Percentiles rank a stretch among this genome's conserved stretches.
phyloP scores from a whole-genome alignment of 1,139 yeast species.

The Suhomyces choctaworum region DNA sequence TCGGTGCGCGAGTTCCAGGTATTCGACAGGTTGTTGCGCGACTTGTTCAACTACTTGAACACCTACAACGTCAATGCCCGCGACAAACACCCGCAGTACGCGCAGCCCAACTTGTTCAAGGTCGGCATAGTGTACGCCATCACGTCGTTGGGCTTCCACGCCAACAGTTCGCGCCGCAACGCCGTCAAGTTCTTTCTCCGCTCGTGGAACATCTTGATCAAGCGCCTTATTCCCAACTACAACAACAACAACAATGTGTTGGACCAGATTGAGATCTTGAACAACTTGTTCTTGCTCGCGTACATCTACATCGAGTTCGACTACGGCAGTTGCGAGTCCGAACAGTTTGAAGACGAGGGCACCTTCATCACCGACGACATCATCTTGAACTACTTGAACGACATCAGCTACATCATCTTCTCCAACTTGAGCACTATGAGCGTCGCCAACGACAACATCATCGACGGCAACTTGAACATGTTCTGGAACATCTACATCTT shows the following conservation, averaged over 20 bases:
- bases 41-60: slow-evolving; percentile 30
- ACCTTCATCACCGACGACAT: slow-evolving; percentile 22
- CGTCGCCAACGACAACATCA: slow-evolving; percentile 21
- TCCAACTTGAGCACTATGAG: slow-evolving; percentile 18
- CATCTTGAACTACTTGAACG: slow-evolving; percentile 48
- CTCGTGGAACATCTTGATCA: slow-evolving; percentile 47
- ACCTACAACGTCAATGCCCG: slow-evolving; percentile 15
- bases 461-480: slow-evolving; percentile 26
- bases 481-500: slow-evolving; percentile 49
- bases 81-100: slow-evolving; percentile 2
- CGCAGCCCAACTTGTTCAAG: slow-evolving; percentile 17
- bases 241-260: slow-evolving; percentile 26
- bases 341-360: slow-evolving; percentile 14
- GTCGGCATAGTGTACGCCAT: slow-evolving; percentile 21
- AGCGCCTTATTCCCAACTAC: slow-evolving; percentile 45
- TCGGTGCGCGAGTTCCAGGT: slow-evolving; percentile 19
- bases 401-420: slow-evolving; percentile 29
- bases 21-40: slow-evolving; percentile 27
- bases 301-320: slow-evolving; percentile 33
- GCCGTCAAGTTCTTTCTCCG: slow-evolving; percentile 37
- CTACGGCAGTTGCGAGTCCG: slow-evolving; percentile 20
- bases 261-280: slow-evolving; percentile 44
- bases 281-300: slow-evolving; percentile 34
- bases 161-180: slow-evolving; percentile 19
- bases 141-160: slow-evolving; percentile 17